phyloP scores from a whole-genome alignment of 345 rosid species.

The Sonneratia caseolaris region DNA sequence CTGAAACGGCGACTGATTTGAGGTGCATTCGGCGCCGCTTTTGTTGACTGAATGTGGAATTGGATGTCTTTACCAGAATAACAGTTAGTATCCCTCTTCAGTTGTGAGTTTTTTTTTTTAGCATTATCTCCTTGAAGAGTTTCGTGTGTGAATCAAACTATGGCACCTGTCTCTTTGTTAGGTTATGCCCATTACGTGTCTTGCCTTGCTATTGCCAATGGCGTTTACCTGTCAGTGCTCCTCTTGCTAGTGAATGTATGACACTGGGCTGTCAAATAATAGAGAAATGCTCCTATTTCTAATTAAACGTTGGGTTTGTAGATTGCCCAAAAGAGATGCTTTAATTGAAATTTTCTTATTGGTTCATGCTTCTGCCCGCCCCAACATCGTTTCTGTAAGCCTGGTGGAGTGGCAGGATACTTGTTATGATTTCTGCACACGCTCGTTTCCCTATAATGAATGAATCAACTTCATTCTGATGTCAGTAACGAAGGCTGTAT shows the following conservation, averaged over 20 bases:
- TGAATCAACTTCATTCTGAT: neutral
- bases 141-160: neutral
- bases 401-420: too few relatives aligned
- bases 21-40: neutral
- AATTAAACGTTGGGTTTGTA: too few relatives aligned
- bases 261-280: conserved; percentile 37
- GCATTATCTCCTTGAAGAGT: too few relatives aligned
- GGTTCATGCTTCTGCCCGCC: too few relatives aligned
- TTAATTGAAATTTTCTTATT: too few relatives aligned
- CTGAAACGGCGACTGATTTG: neutral
- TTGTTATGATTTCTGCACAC: neutral
- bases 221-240: neutral
- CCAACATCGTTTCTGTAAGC: too few relatives aligned
- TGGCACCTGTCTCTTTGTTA: neutral
- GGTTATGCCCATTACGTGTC: too few relatives aligned
- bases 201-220: neutral
- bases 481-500: neutral
- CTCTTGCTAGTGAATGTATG: neutral
- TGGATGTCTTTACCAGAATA: neutral
- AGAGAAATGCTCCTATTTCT: too few relatives aligned
- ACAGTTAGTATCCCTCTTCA: too few relatives aligned
- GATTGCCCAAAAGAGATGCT: too few relatives aligned
- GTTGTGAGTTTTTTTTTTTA: too few relatives aligned
- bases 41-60: neutral
- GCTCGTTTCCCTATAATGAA: neutral